Evolutionary conservation across 2,329 filamentous ascomycete genomes (phyloP).

Genomic region (Fusarium sterilihyphosum): DNA sequence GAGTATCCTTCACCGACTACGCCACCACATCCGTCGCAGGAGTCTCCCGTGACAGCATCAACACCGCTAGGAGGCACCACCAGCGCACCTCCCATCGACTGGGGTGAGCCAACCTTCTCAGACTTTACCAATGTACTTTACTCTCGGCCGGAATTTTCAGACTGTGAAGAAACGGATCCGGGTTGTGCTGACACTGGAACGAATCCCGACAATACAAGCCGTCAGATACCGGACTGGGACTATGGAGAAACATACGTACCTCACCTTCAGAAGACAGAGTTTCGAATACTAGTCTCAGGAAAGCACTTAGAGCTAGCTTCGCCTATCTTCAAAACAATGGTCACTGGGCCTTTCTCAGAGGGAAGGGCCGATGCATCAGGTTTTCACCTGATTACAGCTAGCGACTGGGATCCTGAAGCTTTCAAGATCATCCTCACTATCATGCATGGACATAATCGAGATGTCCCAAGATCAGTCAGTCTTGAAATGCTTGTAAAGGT

Average conservation of each 20-base stretch:
- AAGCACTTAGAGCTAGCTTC: conserved; percentile 9
- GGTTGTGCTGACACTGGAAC: accelerated
- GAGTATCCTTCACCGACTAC: accelerated
- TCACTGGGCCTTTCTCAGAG: not conserved
- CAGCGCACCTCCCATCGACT: no score
- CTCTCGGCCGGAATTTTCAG: accelerated
- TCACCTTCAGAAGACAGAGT: accelerated
- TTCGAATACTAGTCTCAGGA: not conserved
- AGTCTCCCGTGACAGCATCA: accelerated
- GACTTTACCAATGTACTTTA: accelerated
- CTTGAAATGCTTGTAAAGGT: conserved; percentile 40
- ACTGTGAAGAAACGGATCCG: accelerated
- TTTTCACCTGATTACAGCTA: not conserved
- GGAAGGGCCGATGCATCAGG: accelerated
- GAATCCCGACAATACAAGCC: accelerated
- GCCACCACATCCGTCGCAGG: accelerated
- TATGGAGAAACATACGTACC: not conserved
- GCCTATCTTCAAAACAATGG: not conserved
- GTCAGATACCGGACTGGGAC: accelerated
- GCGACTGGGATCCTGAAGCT: conserved; percentile 40
- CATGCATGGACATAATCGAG: conserved; percentile 37
- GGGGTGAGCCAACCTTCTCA: no score
- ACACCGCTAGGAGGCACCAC: accelerated
- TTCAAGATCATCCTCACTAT: conserved; percentile 37
- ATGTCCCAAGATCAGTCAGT: conserved; percentile 21